Percentiles rank a stretch among this genome's conserved stretches.
phyloP scores from a whole-genome alignment of 208 protist genomes.

The Lotmaria passim region DNA sequence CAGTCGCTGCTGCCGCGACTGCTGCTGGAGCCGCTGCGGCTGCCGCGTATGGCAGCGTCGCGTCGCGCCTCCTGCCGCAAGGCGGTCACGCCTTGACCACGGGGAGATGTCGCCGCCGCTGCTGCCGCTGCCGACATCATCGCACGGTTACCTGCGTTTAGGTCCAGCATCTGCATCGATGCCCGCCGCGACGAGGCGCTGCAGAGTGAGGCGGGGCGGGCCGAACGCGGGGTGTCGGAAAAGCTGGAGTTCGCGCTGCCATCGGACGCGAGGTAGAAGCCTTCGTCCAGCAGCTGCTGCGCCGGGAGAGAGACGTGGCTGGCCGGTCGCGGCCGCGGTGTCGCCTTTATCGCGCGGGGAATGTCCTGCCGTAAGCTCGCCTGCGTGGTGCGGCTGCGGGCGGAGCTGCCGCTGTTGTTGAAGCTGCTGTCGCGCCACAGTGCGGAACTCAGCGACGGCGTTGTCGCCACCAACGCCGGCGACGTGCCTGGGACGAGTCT shows the following conservation, averaged over 20 bases:
- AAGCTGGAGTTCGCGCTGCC: slow-evolving; percentile 69
- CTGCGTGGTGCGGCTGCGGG: slow-evolving; percentile 4
- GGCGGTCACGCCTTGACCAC: background rate
- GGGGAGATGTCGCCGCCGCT: background rate
- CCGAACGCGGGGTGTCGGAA: slow-evolving; percentile 35
- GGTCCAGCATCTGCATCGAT: slow-evolving; percentile 13
- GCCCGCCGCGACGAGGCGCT: slow-evolving; percentile 9
- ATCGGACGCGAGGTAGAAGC: slow-evolving; percentile 34
- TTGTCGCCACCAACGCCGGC: background rate
- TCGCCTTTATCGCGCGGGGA: background rate
- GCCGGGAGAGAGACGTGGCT: slow-evolving; percentile 3
- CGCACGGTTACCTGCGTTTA: slow-evolving; percentile 8
- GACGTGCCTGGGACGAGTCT: background rate
- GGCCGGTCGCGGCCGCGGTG: slow-evolving; percentile 1
- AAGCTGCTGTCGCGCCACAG: background rate
- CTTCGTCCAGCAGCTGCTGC: slow-evolving; percentile 32
- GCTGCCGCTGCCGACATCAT: background rate
- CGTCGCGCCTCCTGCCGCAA: background rate
- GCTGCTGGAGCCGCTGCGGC: background rate
- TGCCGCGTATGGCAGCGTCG: background rate
- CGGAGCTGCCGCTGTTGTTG: slow-evolving; percentile 16
- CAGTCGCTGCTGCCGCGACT: background rate
- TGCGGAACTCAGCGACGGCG: background rate
- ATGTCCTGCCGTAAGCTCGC: background rate
- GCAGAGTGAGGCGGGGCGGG: slow-evolving; percentile 17